Conservation (phyloP, 2,329 filamentous ascomycete species). For the Cladophialophora yegresii region DNA sequence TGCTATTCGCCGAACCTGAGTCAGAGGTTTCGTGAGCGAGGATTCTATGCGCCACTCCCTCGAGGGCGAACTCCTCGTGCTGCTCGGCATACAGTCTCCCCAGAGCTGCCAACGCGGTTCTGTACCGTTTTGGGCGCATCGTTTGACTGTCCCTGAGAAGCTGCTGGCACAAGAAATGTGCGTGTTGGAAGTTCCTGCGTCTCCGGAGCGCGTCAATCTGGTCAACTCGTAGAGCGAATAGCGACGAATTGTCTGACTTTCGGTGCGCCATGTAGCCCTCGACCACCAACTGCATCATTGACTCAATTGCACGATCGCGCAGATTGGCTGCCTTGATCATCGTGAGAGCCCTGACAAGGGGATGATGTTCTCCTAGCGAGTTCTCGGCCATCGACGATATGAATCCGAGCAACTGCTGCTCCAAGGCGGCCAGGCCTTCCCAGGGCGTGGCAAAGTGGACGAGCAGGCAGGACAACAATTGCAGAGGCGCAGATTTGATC, state of each 20-base stretch:
- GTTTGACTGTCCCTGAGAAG: constrained; percentile 25
- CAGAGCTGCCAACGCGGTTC: constrained; percentile 26
- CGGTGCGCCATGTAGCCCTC: constrained; percentile 20
- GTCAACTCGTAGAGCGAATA: constrained; percentile 29
- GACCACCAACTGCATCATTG: constrained; percentile 29
- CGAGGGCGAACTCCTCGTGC: constrained; percentile 23
- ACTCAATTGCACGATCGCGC: constrained; percentile 19
- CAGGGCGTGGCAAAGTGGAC: constrained; percentile 29
- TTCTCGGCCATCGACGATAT: constrained; percentile 23
- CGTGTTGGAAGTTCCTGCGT: constrained; percentile 21
- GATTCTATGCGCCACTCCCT: constrained; percentile 26
- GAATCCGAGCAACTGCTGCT: constrained; percentile 23
- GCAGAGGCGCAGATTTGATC: constrained; percentile 24
- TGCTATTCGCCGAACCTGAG: constrained; percentile 13
- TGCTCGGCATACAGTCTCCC: constrained; percentile 27
- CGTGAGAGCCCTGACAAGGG: constrained; percentile 14
- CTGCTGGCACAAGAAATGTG: constrained; percentile 19
- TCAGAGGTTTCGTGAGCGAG: constrained; percentile 22
- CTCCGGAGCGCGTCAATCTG: constrained; percentile 29
- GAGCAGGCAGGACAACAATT: constrained; percentile 27
- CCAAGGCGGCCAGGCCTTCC: constrained; percentile 20
- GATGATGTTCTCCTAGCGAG: constrained; percentile 20
- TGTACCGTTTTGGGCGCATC: constrained; percentile 25
- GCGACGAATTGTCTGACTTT: constrained; percentile 24
- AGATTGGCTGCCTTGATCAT: constrained; percentile 12